Evolutionary conservation across 1,284 basidiomycete genomes (phyloP).

Genomic region (Sutorius eximius): DNA sequence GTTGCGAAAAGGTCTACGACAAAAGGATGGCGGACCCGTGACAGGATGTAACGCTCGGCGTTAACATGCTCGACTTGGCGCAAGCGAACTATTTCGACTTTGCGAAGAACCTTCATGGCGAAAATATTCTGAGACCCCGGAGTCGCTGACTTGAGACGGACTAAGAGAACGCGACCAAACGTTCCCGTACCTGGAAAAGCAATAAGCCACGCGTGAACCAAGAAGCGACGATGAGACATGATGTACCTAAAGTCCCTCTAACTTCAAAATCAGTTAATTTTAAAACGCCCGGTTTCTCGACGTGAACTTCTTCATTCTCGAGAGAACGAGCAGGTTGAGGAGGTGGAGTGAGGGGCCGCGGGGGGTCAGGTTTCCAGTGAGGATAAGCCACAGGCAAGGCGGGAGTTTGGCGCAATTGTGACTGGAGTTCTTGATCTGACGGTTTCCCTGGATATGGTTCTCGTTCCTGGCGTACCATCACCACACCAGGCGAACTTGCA

Average conservation of each 20-base stretch:
- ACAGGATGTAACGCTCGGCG: slow-evolving; percentile 94
- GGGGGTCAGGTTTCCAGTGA: slow-evolving; percentile 15
- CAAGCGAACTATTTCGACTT: slow-evolving; percentile 91
- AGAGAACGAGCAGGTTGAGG: slow-evolving; percentile 55
- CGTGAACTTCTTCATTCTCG: slow-evolving; percentile 67
- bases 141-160: slow-evolving; percentile 57
- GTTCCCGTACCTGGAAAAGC: slow-evolving; percentile 80
- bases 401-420: slow-evolving; percentile 6
- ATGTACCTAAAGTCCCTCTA: slow-evolving; percentile 68
- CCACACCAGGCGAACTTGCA: slow-evolving; percentile 21
- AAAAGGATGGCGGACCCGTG: slow-evolving; percentile 79
- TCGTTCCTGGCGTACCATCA: slow-evolving; percentile 35
- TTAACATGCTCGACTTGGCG: slow-evolving; percentile 99
- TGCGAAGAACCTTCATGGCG: slow-evolving; percentile 91
- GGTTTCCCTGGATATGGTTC: slow-evolving; percentile 28
- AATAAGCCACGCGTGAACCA: slow-evolving; percentile 4
- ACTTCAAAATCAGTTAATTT: slow-evolving; percentile 79
- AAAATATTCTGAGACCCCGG: slow-evolving; percentile 65
- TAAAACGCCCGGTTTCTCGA: slow-evolving; percentile 53
- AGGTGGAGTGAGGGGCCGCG: slow-evolving; percentile 31
- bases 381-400: slow-evolving; percentile 9
- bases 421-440: slow-evolving; percentile 10
- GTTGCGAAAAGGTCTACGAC: slow-evolving; percentile 91
- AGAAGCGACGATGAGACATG: slow-evolving; percentile 20
- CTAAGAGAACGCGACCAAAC: slow-evolving; percentile 89